A percentile compares a stretch with the other conserved stretches of the same genome.
Evolutionary conservation across 2,329 filamentous ascomycete genomes (phyloP).

Genomic region (Hymenoscyphus fructigenus): DNA sequence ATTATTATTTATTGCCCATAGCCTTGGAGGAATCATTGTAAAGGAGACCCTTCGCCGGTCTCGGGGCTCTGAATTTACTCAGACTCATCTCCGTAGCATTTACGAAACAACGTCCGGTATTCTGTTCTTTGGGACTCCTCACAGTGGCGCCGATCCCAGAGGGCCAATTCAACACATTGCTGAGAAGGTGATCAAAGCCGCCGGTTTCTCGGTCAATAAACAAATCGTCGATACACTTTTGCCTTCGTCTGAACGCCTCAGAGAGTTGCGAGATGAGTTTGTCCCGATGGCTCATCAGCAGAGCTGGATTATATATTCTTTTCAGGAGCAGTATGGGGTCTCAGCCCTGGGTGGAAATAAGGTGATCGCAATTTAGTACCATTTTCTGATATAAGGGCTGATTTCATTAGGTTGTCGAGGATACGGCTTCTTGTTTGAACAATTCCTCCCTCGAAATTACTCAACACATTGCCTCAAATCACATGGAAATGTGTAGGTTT

Average conservation of each 20-base stretch:
- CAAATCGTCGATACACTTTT: conserved; percentile 15
- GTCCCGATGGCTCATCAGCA: conserved; percentile 14
- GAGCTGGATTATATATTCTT: conserved; percentile 17
- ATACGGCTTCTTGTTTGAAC: conserved; percentile 16
- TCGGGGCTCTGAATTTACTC: not conserved
- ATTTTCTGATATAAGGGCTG: not conserved
- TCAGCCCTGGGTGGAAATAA: conserved; percentile 8
- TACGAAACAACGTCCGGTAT: conserved; percentile 72
- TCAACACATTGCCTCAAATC: conserved; percentile 15
- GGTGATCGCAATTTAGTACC: not conserved
- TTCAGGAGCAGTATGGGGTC: conserved; percentile 13
- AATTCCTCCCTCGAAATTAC: conserved; percentile 13
- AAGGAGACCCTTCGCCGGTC: conserved; percentile 47
- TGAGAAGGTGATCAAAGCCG: conserved; percentile 11
- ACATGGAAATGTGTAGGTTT: conserved; percentile 23
- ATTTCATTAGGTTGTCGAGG: conserved; percentile 15
- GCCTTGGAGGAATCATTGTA: conserved; percentile 67
- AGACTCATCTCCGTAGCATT: conserved; percentile 38
- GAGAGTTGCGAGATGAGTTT: conserved; percentile 16
- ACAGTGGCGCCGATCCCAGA: conserved; percentile 61
- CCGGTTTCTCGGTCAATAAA: conserved; percentile 9
- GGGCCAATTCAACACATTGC: conserved; percentile 15
- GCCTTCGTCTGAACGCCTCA: conserved; percentile 14
- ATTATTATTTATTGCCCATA: conserved; percentile 67
- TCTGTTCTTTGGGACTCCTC: conserved; percentile 73